Percentiles rank a stretch among this genome's conserved stretches.
phyloP scores from a whole-genome alignment of 1,139 yeast genomes.

The Magnusiomyces suaveolens region DNA sequence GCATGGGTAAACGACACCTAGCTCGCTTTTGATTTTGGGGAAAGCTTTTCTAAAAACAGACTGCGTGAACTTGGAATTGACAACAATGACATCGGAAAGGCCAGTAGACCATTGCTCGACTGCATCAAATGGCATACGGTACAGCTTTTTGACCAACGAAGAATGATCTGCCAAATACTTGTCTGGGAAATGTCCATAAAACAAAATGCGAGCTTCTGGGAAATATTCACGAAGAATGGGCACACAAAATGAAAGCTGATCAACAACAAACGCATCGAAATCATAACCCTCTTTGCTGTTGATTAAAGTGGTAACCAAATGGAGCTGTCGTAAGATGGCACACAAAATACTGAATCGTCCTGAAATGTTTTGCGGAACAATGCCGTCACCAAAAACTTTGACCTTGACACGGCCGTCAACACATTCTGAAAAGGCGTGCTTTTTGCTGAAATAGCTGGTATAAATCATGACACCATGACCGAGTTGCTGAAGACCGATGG shows the following conservation, averaged over 20 bases:
- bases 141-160: conserved; percentile 48
- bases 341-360: conserved; percentile 70
- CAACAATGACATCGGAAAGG: conserved; percentile 69
- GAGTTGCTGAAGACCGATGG: conserved; percentile 68
- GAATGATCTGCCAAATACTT: conserved; percentile 58
- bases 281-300: conserved; percentile 39
- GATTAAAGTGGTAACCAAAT: conserved; percentile 45
- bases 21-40: conserved; percentile 35
- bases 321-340: conserved; percentile 76
- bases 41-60: conserved; percentile 60
- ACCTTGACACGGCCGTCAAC: conserved; percentile 47
- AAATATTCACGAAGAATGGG: conserved; percentile 50
- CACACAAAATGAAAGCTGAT: conserved; percentile 77
- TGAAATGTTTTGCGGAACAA: conserved; percentile 57
- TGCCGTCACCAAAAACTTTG: conserved; percentile 63
- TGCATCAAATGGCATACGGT: conserved; percentile 72
- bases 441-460: conserved; percentile 81
- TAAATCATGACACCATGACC: conserved; percentile 59
- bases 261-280: conserved; percentile 71
- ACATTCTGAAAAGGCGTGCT: conserved; percentile 88
- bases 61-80: conserved; percentile 78
- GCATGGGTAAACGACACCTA: conserved; percentile 84
- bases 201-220: conserved; percentile 45
- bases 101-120: conserved; percentile 76
- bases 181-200: conserved; percentile 96